Base-by-base conservation (phyloP, 768 basidiomycete species). In the Lentinula boryana region DNA sequence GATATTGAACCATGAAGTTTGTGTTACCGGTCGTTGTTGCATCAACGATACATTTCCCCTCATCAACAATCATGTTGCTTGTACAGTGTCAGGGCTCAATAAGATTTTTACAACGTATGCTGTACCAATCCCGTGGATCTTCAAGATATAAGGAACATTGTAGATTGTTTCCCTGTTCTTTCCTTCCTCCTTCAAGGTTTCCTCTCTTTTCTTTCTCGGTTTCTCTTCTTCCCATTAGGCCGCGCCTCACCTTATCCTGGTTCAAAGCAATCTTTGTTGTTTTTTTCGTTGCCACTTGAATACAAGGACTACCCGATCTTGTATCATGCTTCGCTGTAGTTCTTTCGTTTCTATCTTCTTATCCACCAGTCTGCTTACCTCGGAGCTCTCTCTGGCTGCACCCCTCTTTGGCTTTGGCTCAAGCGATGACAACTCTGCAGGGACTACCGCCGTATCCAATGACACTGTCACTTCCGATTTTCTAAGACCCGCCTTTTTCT, bases 401-500 rank as follows among this genome's bases (percentile, higher is more conserved):
- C 58, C 58, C 7, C 16, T 60, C 15, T 51, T 60, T 27, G 58
- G 52, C 38, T 50, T 60, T 44, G 36, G 52, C 31, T 56, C 48
- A 41, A 54, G 51, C 44, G 52, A 60, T 41, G 53, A 44, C 43
- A 54, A 58, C 44, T 58, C 60, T 38, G 60, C 54, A 1, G 13
- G 48, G 27, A 56, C 63, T 8, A 62, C 56, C 15, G 31, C 54
- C 43, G 60, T 64, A 12, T 60, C 60, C n/a, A 48, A 61, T 18
- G 60, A 33, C 53, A 57, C 60, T 13, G 49, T 61, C 31, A 60
- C 48, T 41, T 50, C 60, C 38, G 52, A 49, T 36, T 58, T 58
- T 43, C 31, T 70, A 18, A 70, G 73, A 5, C 72, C 76, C 7
- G 75, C 75, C 7, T 64, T 68, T 32, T 78, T 78, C 64, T 60